A percentile compares a stretch with the other conserved stretches of the same genome.
phyloP scores from a whole-genome alignment of 1,139 yeast species.

The Suhomyces yuchorum region DNA sequence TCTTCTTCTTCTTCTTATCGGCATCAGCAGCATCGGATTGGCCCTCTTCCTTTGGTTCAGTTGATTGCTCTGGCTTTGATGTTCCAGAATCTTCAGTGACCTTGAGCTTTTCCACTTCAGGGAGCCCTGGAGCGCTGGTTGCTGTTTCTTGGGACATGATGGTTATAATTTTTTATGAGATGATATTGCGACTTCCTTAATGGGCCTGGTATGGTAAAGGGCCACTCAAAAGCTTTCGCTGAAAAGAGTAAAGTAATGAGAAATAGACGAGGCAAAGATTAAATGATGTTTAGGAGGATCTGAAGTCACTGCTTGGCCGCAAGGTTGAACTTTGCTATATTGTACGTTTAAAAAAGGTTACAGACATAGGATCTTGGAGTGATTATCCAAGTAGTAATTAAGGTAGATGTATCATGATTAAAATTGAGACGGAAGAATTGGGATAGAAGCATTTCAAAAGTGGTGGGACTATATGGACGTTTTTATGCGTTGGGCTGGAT shows the following conservation, averaged over 20 bases:
- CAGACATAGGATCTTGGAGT: no score
- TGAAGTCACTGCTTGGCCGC: no score
- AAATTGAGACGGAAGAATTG: no score
- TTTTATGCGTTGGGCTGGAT: no score
- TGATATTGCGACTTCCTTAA: neutral
- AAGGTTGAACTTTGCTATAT: no score
- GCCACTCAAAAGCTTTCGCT: neutral
- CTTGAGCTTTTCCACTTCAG: conserved; percentile 8
- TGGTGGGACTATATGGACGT: no score
- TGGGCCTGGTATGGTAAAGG: neutral
- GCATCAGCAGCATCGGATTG: conserved; percentile 36
- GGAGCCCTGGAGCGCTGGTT: neutral
- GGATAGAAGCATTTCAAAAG: no score
- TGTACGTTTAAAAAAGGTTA: no score
- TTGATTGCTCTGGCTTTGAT: conserved; percentile 1
- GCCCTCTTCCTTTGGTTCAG: conserved; percentile 25
- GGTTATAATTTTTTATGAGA: conserved; percentile 1
- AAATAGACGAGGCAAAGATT: no score
- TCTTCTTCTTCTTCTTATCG: conserved; percentile 20
- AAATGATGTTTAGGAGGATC: no score
- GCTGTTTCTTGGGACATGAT: conserved; percentile 5
- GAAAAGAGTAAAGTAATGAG: neutral
- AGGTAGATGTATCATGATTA: no score
- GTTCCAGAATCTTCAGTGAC: conserved; percentile 8
- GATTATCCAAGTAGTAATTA: no score